phyloP scores from a whole-genome alignment of 495 filamentous ascomycete genomes.

The Lasiosphaeris hirsuta region DNA sequence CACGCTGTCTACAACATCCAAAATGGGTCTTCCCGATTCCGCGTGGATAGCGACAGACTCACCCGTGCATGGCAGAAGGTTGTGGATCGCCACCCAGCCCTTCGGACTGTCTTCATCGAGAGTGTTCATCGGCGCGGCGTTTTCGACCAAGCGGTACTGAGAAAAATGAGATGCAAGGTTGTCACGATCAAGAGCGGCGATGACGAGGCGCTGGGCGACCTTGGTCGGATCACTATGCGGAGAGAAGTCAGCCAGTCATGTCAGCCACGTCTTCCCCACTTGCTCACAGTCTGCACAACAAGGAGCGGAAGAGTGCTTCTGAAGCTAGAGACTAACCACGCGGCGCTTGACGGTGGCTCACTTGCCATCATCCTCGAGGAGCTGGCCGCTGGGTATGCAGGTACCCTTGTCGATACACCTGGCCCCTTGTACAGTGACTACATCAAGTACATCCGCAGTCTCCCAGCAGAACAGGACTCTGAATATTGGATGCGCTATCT shows the following conservation, averaged over 20 bases:
- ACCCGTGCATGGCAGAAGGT: constrained; percentile 51
- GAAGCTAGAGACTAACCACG: constrained; percentile 26
- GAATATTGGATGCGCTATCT: constrained; percentile 55
- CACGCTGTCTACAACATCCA: constrained; percentile 23
- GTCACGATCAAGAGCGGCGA: constrained; percentile 13
- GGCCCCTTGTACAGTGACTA: constrained; percentile 55
- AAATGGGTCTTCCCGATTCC: constrained; percentile 4
- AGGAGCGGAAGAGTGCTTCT: constrained; percentile 14
- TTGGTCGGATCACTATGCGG: constrained; percentile 8
- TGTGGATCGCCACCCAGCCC: constrained; percentile 49
- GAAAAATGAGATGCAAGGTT: constrained; percentile 8
- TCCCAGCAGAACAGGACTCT: constrained; percentile 38
- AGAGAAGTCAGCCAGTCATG: background rate
- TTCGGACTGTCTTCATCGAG: constrained; percentile 56
- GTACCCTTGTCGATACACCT: constrained; percentile 17
- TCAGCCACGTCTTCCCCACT: constrained; percentile 22
- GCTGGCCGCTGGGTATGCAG: constrained; percentile 43
- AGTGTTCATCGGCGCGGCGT: constrained; percentile 48
- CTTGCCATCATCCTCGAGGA: constrained; percentile 35
- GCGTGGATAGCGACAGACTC: constrained; percentile 40
- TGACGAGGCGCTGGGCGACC: constrained; percentile 8
- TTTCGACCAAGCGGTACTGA: constrained; percentile 25
- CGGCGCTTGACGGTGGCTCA: constrained; percentile 29
- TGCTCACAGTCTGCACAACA: constrained; percentile 22
- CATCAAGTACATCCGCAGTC: constrained; percentile 43